A percentile compares a stretch with the other conserved stretches of the same genome.
phyloP scores from a whole-genome alignment of 176 grass and related monocot genomes.

The Sorghum bicolor region Sorghum_bicolor_NCBIv3 NC_012879.2:59523501-59524000 shows the following conservation, averaged over 20 bases:
- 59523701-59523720: not conserved
- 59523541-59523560: conserved; percentile 20
- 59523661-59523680: not conserved
- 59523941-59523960: conserved; percentile 81
- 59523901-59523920: conserved; percentile 99
- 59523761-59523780: conserved; percentile 37
- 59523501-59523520: conserved; percentile 13
- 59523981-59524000: conserved; percentile 78
- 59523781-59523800: conserved; percentile 89
- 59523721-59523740: not conserved
- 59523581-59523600: not conserved
- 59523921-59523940: conserved; percentile 95
- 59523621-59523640: not conserved
- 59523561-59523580: not conserved
- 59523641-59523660: not conserved
- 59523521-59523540: conserved; percentile 5
- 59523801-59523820: conserved; percentile 78
- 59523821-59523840: conserved; percentile 88
- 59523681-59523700: not conserved
- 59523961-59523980: conserved; percentile 90
- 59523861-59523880: conserved; percentile 79
- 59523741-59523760: conserved; percentile 22
- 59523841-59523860: conserved; percentile 94
- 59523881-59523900: conserved; percentile 71
- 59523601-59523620: not conserved